A percentile compares a stretch with the other conserved stretches of the same genome.
Conservation (phyloP, 108 stramenopile species). For the Epithemia pelagica region DNA sequence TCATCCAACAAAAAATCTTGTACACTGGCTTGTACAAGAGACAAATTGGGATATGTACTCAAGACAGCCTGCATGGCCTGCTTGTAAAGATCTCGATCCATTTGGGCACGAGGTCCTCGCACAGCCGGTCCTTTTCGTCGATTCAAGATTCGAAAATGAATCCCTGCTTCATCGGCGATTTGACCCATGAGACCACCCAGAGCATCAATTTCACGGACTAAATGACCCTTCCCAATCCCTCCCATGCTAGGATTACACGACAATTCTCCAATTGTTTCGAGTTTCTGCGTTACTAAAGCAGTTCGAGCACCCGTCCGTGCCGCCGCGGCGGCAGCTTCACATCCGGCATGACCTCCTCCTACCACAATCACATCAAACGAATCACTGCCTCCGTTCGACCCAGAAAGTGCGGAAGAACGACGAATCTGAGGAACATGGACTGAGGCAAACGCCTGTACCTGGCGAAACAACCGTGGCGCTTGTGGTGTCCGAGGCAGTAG, state of each 20-base stretch:
- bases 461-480: too few relatives aligned
- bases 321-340: constrained; percentile 93
- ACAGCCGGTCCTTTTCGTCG: constrained; percentile 90
- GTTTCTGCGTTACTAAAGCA: constrained; percentile 86
- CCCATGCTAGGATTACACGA: constrained; percentile 97
- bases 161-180: constrained; percentile 87
- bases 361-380: constrained; percentile 86
- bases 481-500: too few relatives aligned
- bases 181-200: constrained; percentile 93
- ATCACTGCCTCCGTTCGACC: too few relatives aligned
- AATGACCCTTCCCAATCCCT: constrained; percentile 98
- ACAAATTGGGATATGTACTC: constrained; percentile 64
- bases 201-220: constrained; percentile 96
- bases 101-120: constrained; percentile 87
- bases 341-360: constrained; percentile 97
- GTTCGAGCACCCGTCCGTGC: constrained; percentile 90
- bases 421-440: too few relatives aligned
- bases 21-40: constrained; percentile 77
- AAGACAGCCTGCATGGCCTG: constrained; percentile 70
- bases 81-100: constrained; percentile 96
- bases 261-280: constrained; percentile 92
- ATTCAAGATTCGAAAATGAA: constrained; percentile 94
- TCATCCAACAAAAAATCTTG: constrained; percentile 91
- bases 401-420: too few relatives aligned
- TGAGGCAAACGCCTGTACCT: too few relatives aligned